Evolutionary conservation across 202 grass and related monocot genomes (phyloP).

Genomic region (Alloteropsis angusta): DNA sequence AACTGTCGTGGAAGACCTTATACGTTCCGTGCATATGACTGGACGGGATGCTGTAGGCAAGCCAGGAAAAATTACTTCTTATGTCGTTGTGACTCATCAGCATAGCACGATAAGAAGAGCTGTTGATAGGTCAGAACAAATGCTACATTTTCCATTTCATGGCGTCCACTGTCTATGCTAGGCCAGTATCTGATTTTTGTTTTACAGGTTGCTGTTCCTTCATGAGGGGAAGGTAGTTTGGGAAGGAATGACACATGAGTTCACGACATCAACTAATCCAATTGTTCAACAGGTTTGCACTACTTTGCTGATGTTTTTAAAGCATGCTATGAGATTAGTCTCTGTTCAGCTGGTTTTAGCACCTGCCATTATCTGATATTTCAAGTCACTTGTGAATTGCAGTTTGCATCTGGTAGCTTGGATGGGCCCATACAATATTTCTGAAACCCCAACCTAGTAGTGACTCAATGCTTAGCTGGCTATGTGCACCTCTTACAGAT

Average conservation of each 20-base stretch:
- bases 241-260: constrained; percentile 96
- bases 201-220: constrained; percentile 87
- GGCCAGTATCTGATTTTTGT: background rate
- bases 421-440: constrained; percentile 79
- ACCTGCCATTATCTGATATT: background rate
- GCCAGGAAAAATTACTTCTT: constrained; percentile 75
- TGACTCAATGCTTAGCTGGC: background rate
- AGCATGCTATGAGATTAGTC: background rate
- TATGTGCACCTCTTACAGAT: background rate
- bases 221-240: constrained; percentile 78
- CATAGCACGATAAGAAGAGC: constrained; percentile 96
- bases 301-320: background rate
- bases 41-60: constrained; percentile 60
- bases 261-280: constrained; percentile 64
- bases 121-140: constrained; percentile 65
- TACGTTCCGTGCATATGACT: constrained; percentile 73
- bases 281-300: constrained; percentile 72
- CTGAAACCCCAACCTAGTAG: background rate
- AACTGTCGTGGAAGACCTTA: constrained; percentile 95
- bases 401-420: constrained; percentile 97
- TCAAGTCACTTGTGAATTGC: constrained; percentile 17
- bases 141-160: background rate
- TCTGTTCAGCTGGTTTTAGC: background rate
- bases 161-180: background rate
- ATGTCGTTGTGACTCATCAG: constrained; percentile 93